These are phyloP conservation scores for Trametes cinnabarina DNA, from an alignment of 768 basidiomycete genomes.

Conservation along the genomic window DNA sequence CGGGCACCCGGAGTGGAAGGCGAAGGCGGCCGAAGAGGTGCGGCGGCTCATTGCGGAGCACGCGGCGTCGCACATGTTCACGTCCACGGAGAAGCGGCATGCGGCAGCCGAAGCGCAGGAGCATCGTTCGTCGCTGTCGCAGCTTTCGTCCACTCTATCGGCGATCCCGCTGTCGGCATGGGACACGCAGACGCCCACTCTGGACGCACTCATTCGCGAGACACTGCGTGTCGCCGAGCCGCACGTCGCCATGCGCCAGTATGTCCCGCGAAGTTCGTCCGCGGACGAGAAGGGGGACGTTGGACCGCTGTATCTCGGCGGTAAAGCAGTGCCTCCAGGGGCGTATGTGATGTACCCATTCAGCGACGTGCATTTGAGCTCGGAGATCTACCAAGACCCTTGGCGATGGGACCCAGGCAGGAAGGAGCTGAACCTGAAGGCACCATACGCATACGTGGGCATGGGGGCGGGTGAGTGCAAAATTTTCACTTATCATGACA, in stretches of 20 bases:
- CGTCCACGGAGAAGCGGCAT: background rate
- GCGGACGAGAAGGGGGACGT: background rate
- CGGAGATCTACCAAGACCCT: slow-evolving; percentile 69
- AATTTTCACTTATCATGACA: slow-evolving; percentile 7
- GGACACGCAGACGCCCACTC: slow-evolving; percentile 66
- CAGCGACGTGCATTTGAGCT: slow-evolving; percentile 74
- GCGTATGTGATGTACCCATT: slow-evolving; percentile 79
- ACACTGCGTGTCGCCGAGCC: slow-evolving; percentile 78
- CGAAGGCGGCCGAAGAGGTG: slow-evolving; percentile 59
- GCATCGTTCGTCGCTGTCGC: slow-evolving; percentile 18
- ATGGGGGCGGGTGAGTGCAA: slow-evolving; percentile 73
- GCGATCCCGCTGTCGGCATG: slow-evolving; percentile 65
- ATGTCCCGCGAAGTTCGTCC: slow-evolving; percentile 29
- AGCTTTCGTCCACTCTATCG: slow-evolving; percentile 49
- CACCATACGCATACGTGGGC: slow-evolving; percentile 63
- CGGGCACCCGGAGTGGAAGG: slow-evolving; percentile 62
- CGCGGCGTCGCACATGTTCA: slow-evolving; percentile 14
- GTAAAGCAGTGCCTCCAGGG: slow-evolving; percentile 67
- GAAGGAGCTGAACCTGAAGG: slow-evolving; percentile 41
- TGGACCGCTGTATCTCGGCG: slow-evolving; percentile 52
- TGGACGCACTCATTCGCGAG: slow-evolving; percentile 73
- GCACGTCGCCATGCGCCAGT: slow-evolving; percentile 77
- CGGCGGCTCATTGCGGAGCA: slow-evolving; percentile 51
- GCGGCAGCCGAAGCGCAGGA: background rate
- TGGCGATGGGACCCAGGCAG: slow-evolving; percentile 71